Base-by-base conservation (phyloP, 1,284 basidiomycete species). In the Sanghuangporus weigelae region DNA sequence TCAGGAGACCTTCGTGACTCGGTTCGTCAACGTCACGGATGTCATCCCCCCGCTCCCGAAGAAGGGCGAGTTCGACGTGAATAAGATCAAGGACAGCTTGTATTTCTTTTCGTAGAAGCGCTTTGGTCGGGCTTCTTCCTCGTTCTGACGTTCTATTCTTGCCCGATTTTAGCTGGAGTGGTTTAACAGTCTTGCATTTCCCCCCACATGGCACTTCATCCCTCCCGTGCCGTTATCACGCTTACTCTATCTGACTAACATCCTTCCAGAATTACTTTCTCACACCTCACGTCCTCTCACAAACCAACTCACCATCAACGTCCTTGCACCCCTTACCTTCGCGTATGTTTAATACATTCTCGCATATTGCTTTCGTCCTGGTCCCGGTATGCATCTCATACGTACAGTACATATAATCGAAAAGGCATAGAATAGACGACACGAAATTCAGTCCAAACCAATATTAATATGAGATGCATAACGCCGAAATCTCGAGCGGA, bases 51-150 rank as follows among this genome's bases (percentile, higher is more conserved):
- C 89, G 0, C 76, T 96, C 23, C 96, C 96, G 0, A 75, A 86
- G 72, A 93, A 94, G 78, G 97, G 96, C 64, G 79, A 82, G 63
- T 98, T 99, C 74, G 85, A 95, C 70, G 94, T 99, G 66, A 80
- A 86, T 71, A 83, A 82, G 67, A 96, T 98, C 76, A 88, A 89
- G 72, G 76, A 86, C 57, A 93, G 90, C 49, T 80, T 83, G 54
- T 98, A 97, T 76, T 98, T 98, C 84, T 97, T 96, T 81, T 93
- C 92, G 56, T 94, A 80, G 74, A 51, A n/a, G 44, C 26, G 44
- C 31, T 54, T 19, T 12, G 12, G 19, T 38, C 26, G 26, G 26
- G 26, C 26, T 31, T 31, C n/a, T n/a, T n/a, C n/a, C n/a, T n/a
- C n/a, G n/a, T n/a, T n/a, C 26, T 31, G 26, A 31, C 26, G 5